Evolutionary conservation across 2,329 filamentous ascomycete genomes (phyloP).

Genomic region (Paraphoma sp.): DNA sequence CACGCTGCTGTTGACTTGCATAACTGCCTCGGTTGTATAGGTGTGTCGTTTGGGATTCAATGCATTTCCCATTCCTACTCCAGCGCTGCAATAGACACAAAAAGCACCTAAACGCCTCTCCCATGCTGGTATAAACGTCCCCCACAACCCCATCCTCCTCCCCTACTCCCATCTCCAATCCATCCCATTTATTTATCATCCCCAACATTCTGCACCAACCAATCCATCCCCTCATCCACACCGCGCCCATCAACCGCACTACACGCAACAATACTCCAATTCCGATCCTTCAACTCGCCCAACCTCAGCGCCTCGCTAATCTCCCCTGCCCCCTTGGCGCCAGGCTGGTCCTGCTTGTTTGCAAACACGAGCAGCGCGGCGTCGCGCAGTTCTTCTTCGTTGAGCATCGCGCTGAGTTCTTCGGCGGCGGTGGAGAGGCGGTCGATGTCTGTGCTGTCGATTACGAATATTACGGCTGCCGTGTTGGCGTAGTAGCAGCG

Average conservation of each 20-base stretch:
- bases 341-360: constrained; percentile 98
- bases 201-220: constrained; percentile 76
- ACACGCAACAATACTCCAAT: constrained; percentile 99
- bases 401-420: constrained; percentile 92
- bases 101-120: constrained; percentile 20
- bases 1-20: too few species aligned
- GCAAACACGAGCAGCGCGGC: constrained; percentile 93
- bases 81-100: too few species aligned
- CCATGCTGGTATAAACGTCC: constrained; percentile 25
- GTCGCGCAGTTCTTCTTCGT: constrained; percentile 95
- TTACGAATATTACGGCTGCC: constrained; percentile 96
- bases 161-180: not conserved
- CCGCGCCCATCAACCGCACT: constrained; percentile 94
- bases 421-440: constrained; percentile 90
- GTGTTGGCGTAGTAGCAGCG: constrained; percentile 99
- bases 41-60: too few species aligned
- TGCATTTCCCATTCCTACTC: too few species aligned
- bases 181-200: constrained; percentile 1
- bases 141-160: too few species aligned
- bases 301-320: constrained; percentile 92
- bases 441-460: constrained; percentile 97
- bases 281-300: constrained; percentile 90
- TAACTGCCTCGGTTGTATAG: too few species aligned
- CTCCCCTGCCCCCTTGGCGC: constrained; percentile 93
- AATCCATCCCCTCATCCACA: constrained; percentile 98